Conservation (phyloP, 2,329 filamentous ascomycete species). For the Penicillium sp. region DNA sequence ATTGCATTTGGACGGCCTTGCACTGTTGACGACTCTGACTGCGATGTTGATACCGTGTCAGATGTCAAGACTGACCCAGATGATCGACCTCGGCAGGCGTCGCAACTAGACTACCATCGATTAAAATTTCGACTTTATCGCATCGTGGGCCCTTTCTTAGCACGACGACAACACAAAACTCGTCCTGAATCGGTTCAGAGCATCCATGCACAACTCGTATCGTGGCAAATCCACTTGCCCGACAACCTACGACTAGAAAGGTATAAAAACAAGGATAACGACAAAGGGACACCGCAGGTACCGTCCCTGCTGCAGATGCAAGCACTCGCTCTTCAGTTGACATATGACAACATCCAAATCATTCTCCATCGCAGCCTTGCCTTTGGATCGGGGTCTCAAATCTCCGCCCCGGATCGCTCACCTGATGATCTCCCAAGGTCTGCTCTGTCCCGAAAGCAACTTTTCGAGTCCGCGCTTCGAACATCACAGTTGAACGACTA, state of each 20-base stretch:
- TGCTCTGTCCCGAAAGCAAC: constrained; percentile 11
- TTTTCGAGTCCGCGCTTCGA: constrained; percentile 15
- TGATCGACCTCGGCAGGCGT: neutral
- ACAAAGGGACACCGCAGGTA: neutral
- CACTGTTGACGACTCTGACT: neutral
- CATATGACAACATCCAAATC: constrained; percentile 18
- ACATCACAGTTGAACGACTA: constrained; percentile 11
- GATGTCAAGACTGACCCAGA: neutral
- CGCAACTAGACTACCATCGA: neutral
- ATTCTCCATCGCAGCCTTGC: constrained; percentile 17
- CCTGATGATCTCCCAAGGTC: neutral
- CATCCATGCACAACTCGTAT: neutral
- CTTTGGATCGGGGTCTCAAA: constrained; percentile 4
- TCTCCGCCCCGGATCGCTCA: neutral
- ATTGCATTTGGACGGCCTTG: neutral
- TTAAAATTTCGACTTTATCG: neutral
- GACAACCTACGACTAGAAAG: neutral
- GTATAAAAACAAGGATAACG: neutral
- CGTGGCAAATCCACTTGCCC: neutral
- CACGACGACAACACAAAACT: neutral
- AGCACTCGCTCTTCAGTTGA: constrained; percentile 15
- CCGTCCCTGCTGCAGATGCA: constrained; percentile 8
- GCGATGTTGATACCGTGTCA: neutral
- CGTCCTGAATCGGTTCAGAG: neutral
- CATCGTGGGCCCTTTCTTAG: neutral